phyloP scores from a whole-genome alignment of 1,139 yeast species.

The Nakaseomyces delphensis region DNA sequence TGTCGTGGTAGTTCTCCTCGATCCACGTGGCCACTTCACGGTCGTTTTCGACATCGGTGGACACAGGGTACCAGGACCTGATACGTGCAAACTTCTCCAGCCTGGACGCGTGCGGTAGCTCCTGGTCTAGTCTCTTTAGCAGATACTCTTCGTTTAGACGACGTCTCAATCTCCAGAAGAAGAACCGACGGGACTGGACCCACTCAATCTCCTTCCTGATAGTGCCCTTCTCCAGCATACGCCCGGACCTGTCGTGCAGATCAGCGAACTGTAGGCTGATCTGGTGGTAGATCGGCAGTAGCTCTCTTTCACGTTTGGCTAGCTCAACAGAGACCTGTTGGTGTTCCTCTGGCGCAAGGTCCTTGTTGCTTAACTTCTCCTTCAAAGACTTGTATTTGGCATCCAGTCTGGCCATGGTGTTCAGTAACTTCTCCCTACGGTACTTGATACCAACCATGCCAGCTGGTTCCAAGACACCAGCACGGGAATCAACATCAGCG shows the following conservation, averaged over 20 bases:
- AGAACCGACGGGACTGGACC: constrained; percentile 83
- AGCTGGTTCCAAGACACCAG: constrained; percentile 97
- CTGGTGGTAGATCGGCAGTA: constrained; percentile 86
- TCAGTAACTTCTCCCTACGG: constrained; percentile 82
- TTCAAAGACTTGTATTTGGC: constrained; percentile 61
- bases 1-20: constrained; percentile 61
- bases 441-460: constrained; percentile 98
- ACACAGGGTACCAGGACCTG: constrained; percentile 77
- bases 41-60: constrained; percentile 65
- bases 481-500: constrained; percentile 94
- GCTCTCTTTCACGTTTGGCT: constrained; percentile 65
- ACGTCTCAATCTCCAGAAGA: constrained; percentile 98
- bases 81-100: constrained; percentile 79
- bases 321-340: constrained; percentile 57
- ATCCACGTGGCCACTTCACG: constrained; percentile 77
- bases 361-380: constrained; percentile 45
- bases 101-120: constrained; percentile 52
- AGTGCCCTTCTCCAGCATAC: constrained; percentile 93
- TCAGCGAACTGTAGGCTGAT: constrained; percentile 95
- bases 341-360: constrained; percentile 55
- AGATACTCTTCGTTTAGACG: constrained; percentile 89
- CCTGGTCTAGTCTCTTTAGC: constrained; percentile 63
- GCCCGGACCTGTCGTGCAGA: constrained; percentile 92
- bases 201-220: constrained; percentile 79
- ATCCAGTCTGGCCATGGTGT: constrained; percentile 87